Evolutionary conservation across 1,139 yeast genomes (phyloP), one percentile per base, ranked within the genome.

Genomic region (Spathaspora sp.): DNA sequence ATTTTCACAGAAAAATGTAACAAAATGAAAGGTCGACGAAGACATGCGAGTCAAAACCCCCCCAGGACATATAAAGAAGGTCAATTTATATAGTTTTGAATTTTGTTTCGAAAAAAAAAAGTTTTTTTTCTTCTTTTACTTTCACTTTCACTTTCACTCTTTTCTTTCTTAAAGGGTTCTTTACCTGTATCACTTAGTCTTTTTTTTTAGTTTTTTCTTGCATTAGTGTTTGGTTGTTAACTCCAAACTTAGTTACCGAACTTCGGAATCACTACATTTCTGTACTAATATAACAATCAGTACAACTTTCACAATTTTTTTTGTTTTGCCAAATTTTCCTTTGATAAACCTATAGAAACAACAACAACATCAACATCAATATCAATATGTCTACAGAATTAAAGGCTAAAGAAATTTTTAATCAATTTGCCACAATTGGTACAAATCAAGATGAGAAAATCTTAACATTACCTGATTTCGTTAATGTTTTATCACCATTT

Each of bases 401-500:
- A 42, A 65, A 67, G 52, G 76, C 76, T 27, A 62, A 56, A 49
- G 76, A 72, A 49, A 62, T 74, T 48, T 74, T 74, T 52, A 56
- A 64, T 48, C 75, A 73, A 57, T 72, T 74, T 56, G 72, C 78
- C 41, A 53, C 69, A 18, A 54, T 49, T 16, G 60, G 66, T 49
- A 52, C 57, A 11, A 13, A 37, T 20, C 52, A 54, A 31, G 53
- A 63, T 13, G 61, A 62, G 38, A 56, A 55, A 43, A 51, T 53
- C 41, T 46, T 55, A 44, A 58, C 71, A 17, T 65, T 74, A 49
- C 70, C 69, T 13, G 68, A 68, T 50, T 74, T 74, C 50, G 64
- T 69, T 39, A 61, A 71, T 40, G 61, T 74, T 44, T 63, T 74
- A 51, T 64, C 78, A 17, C 80, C 80, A 10, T 73, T 72, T 52